Base-by-base conservation (phyloP, 1,139 yeast species). In the Geotrichum bryndzae region DNA sequence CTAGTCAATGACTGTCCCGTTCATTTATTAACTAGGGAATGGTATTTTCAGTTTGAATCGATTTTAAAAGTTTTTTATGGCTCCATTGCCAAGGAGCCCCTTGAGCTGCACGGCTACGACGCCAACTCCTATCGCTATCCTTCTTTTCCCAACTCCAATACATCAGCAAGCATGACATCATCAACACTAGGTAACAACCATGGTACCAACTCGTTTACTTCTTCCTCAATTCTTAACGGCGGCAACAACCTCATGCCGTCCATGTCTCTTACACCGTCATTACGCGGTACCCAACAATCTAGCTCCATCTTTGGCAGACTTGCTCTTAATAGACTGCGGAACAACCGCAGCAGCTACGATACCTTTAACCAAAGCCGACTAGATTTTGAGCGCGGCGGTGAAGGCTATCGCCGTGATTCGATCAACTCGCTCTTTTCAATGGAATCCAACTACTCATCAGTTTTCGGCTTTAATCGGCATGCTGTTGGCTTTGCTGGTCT, bases 401-500 rank as follows among this genome's bases (percentile, higher is more conserved):
- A 67, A 18, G 59, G 65, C 5, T 58, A 64, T 29, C 62, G 73
- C 25, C 67, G 70, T 35, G 70, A 72, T 58, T 72, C 74, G 8
- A 57, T 72, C 45, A 69, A 68, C 51, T 72, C 74, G 10, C 65
- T 68, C 22, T 70, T 71, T 58, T 72, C 74, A 3, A 58, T 69
- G 15, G 73, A 72, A 25, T 66, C 71, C 3, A 63, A 68, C 15
- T 62, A 64, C 35, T 65, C 70, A 13, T 64, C 68, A 13, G 59
- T 68, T 1, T 65, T 67, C 57, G 69, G 71, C 1, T 62, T 69
- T 38, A 65, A 62, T 25, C 62, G 73, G 11, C 74, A 72, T 53
- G 73, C 74, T 4, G 72, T 73, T 10, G 77, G 77, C 7, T 72
- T 74, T 62, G 76, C 76, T 11, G 74, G 75, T 1, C 66, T 73